Percentiles rank a stretch among this genome's conserved stretches.
Conservation (phyloP, 2,329 filamentous ascomycete species). For the Pseudocercospora vitis region DNA sequence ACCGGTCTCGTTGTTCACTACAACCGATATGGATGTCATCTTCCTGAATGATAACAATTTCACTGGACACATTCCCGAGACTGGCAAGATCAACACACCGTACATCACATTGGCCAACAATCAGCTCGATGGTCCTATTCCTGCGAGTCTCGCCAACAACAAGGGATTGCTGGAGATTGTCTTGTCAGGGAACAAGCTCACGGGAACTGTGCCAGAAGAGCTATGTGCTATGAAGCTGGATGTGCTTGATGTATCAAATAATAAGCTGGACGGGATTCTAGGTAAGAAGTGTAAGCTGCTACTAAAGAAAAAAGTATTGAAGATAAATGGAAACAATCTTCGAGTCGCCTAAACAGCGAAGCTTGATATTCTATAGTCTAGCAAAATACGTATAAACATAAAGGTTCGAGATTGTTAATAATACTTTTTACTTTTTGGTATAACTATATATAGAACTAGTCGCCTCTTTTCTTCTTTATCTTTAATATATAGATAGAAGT, state of each 20-base stretch:
- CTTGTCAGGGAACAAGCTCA: constrained; percentile 17
- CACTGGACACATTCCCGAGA: constrained; percentile 18
- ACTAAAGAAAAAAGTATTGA: constrained; percentile 9
- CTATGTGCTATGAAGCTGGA: constrained; percentile 18
- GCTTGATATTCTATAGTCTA: no score
- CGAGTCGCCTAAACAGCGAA: no score
- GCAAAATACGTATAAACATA: no score
- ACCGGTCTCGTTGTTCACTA: constrained; percentile 16
- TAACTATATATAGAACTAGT: no score
- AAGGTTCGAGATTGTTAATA: no score
- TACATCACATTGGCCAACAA: constrained; percentile 20
- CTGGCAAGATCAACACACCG: constrained; percentile 5
- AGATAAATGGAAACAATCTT: background rate
- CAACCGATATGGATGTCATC: constrained; percentile 15
- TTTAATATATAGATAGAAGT: no score
- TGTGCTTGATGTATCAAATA: constrained; percentile 17
- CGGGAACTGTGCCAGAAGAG: constrained; percentile 17
- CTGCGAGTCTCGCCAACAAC: constrained; percentile 13
- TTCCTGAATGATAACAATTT: constrained; percentile 22
- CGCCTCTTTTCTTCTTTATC: no score
- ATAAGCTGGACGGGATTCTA: constrained; percentile 13
- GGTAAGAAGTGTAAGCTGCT: constrained; percentile 18
- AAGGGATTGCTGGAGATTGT: constrained; percentile 12
- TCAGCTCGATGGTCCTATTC: constrained; percentile 16
- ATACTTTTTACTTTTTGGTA: no score